These are phyloP conservation scores for Adansonia gregorii DNA, from an alignment of 441 rosid genomes.

Conservation along the genomic window DNA sequence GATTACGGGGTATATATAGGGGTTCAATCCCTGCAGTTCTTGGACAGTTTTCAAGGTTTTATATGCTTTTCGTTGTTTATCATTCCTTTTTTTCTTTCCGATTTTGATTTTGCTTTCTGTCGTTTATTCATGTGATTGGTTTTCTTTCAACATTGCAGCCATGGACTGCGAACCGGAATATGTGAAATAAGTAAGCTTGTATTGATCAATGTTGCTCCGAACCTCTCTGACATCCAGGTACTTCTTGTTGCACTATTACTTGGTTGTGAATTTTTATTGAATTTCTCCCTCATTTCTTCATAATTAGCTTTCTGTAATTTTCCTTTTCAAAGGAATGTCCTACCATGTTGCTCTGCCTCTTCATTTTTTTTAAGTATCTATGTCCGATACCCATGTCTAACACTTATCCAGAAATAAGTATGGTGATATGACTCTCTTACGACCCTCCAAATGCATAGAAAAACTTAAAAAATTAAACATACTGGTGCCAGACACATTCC, in stretches of 20 bases:
- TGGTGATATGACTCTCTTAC: too few relatives aligned
- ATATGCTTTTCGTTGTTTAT: constrained; percentile 1
- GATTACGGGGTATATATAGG: constrained; percentile 77
- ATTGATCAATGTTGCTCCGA: constrained; percentile 86
- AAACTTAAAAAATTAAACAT: too few relatives aligned
- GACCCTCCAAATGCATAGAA: too few relatives aligned
- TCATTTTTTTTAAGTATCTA: too few relatives aligned
- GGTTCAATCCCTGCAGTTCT: constrained; percentile 95
- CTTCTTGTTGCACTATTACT: constrained; percentile 16
- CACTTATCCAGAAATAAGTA: too few relatives aligned
- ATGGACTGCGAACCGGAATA: constrained; percentile 95
- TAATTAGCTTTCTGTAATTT: neutral
- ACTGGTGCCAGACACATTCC: too few relatives aligned
- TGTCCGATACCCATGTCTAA: too few relatives aligned
- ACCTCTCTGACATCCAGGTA: constrained; percentile 90
- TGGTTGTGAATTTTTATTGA: neutral
- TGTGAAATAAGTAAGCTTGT: constrained; percentile 88
- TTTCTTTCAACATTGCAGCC: constrained; percentile 53
- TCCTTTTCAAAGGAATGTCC: neutral
- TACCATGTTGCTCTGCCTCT: too few relatives aligned
- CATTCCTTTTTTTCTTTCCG: constrained; percentile 15
- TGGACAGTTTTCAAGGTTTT: constrained; percentile 95
- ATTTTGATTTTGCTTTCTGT: constrained; percentile 20
- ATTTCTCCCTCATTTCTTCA: neutral
- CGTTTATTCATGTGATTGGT: constrained; percentile 25